A percentile compares a stretch with the other conserved stretches of the same genome.
phyloP scores from a whole-genome alignment of 2,329 filamentous ascomycete genomes.

The Penicillium sp. region DNA sequence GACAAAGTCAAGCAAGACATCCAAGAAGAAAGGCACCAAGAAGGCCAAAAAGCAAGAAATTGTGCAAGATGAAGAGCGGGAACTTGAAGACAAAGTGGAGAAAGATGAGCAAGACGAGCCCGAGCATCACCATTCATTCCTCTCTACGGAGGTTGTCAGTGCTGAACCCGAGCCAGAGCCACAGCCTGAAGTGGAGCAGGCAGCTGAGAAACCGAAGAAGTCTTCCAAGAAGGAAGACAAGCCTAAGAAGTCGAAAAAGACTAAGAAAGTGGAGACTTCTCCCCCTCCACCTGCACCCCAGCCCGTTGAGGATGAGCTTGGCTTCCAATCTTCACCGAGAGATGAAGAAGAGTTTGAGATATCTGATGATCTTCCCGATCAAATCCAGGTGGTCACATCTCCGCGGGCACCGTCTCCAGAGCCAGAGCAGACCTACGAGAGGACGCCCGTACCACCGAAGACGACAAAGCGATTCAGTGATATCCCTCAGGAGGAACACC shows the following conservation, averaged over 20 bases:
- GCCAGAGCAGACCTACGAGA: slow-evolving; percentile 20
- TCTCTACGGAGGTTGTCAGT: slow-evolving; percentile 33
- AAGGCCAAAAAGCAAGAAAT: slow-evolving; percentile 25
- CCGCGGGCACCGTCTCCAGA: slow-evolving; percentile 19
- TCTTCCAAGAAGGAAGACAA: slow-evolving; percentile 32
- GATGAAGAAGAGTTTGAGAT: slow-evolving; percentile 23
- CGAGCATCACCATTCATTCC: slow-evolving; percentile 31
- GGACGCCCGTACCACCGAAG: slow-evolving; percentile 37
- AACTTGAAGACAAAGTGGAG: background rate
- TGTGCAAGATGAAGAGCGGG: slow-evolving; percentile 7
- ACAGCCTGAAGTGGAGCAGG: slow-evolving; percentile 33
- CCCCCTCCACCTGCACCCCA: slow-evolving; percentile 8
- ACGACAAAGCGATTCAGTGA: slow-evolving; percentile 42
- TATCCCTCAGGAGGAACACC: slow-evolving; percentile 39
- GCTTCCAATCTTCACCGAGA: slow-evolving; percentile 9
- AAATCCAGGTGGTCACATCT: slow-evolving; percentile 24
- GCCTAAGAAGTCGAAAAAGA: slow-evolving; percentile 35
- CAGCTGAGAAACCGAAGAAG: slow-evolving; percentile 23
- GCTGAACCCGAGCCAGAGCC: slow-evolving; percentile 30
- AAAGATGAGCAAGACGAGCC: slow-evolving; percentile 11
- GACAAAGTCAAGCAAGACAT: slow-evolving; percentile 20
- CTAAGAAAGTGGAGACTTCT: slow-evolving; percentile 26
- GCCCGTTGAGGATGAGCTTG: slow-evolving; percentile 8
- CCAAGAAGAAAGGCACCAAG: slow-evolving; percentile 27
- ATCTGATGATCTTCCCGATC: slow-evolving; percentile 23